phyloP scores from a whole-genome alignment of 2,329 filamentous ascomycete genomes.

The Apiospora sp. region DNA sequence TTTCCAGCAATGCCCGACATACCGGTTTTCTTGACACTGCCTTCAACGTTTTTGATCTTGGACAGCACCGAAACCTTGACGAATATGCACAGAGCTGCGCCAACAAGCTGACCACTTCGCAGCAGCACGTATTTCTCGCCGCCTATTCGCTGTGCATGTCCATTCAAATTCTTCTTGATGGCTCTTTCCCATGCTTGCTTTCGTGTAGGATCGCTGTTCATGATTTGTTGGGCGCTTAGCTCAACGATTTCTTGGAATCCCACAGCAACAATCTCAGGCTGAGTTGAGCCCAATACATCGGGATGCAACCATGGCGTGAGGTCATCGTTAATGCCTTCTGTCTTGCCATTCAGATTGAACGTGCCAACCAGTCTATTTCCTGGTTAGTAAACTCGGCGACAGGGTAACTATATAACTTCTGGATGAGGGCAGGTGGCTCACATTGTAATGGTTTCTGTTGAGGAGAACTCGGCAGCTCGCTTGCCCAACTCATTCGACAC shows the following conservation, averaged over 20 bases:
- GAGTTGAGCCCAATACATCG: slow-evolving; percentile 60
- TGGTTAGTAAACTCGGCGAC: slow-evolving; percentile 33
- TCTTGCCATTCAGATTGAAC: slow-evolving; percentile 93
- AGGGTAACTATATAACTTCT: slow-evolving; percentile 5
- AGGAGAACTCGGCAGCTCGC: slow-evolving; percentile 76
- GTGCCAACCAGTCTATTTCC: slow-evolving; percentile 71
- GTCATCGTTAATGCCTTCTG: slow-evolving; percentile 78
- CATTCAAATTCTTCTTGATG: slow-evolving; percentile 80
- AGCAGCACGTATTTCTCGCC: slow-evolving; percentile 87
- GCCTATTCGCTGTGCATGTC: slow-evolving; percentile 68
- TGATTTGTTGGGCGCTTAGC: slow-evolving; percentile 95
- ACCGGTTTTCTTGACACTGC: slow-evolving; percentile 90
- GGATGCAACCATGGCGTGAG: slow-evolving; percentile 88
- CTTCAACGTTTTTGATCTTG: slow-evolving; percentile 95
- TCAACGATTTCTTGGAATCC: slow-evolving; percentile 99
- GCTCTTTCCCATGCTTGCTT: slow-evolving; percentile 87
- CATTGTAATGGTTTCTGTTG: slow-evolving; percentile 76
- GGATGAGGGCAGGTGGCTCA: slow-evolving; percentile 49
- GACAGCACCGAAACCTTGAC: slow-evolving; percentile 79
- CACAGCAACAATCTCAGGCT: slow-evolving; percentile 87
- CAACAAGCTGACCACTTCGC: slow-evolving; percentile 91
- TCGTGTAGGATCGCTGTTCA: slow-evolving; percentile 92
- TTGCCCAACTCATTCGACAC: slow-evolving; percentile 79
- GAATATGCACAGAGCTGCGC: slow-evolving; percentile 90
- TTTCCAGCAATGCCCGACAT: slow-evolving; percentile 98